Percentiles rank a stretch among this genome's conserved stretches.
These are phyloP conservation scores for Penicillium tannophilum DNA, from an alignment of 495 filamentous ascomycete genomes.

Conservation along the genomic window DNA sequence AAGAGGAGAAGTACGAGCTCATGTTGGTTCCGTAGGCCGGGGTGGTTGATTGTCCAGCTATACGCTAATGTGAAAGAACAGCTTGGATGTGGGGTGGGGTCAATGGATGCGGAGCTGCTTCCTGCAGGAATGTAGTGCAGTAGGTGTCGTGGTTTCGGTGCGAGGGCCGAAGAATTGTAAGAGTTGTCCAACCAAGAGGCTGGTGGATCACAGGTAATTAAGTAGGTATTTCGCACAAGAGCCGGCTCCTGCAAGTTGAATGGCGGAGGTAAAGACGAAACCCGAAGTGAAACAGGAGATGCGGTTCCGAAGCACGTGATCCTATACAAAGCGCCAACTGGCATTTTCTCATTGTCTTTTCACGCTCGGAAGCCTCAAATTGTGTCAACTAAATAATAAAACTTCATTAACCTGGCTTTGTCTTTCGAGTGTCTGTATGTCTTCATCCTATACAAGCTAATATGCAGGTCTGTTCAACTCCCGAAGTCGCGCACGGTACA, in stretches of 20 bases:
- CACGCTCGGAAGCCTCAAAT: neutral
- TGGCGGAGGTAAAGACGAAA: slow-evolving; percentile 6
- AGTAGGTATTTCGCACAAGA: slow-evolving; percentile 17
- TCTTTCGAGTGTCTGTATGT: too few relatives aligned
- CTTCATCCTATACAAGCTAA: neutral
- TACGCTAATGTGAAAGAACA: slow-evolving; percentile 15
- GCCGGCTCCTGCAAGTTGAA: slow-evolving; percentile 23
- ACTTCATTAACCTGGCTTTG: too few relatives aligned
- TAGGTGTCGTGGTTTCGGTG: slow-evolving; percentile 1
- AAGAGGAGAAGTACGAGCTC: slow-evolving; percentile 75
- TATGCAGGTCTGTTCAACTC: neutral
- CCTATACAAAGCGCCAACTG: neutral
- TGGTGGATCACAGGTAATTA: slow-evolving; percentile 7
- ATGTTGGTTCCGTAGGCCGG: slow-evolving; percentile 44
- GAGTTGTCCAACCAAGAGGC: neutral
- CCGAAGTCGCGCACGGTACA: too few relatives aligned
- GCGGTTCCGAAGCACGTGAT: slow-evolving; percentile 20
- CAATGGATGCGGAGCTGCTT: slow-evolving; percentile 23
- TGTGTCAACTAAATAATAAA: too few relatives aligned
- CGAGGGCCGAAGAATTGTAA: neutral
- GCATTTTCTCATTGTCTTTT: neutral
- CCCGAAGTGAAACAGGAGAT: slow-evolving; percentile 14
- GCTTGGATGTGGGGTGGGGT: slow-evolving; percentile 28
- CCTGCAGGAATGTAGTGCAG: slow-evolving; percentile 7
- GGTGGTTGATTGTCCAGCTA: slow-evolving; percentile 7